Evolutionary conservation across 768 basidiomycete genomes (phyloP).

Genomic region (Pleurotus djamor): DNA sequence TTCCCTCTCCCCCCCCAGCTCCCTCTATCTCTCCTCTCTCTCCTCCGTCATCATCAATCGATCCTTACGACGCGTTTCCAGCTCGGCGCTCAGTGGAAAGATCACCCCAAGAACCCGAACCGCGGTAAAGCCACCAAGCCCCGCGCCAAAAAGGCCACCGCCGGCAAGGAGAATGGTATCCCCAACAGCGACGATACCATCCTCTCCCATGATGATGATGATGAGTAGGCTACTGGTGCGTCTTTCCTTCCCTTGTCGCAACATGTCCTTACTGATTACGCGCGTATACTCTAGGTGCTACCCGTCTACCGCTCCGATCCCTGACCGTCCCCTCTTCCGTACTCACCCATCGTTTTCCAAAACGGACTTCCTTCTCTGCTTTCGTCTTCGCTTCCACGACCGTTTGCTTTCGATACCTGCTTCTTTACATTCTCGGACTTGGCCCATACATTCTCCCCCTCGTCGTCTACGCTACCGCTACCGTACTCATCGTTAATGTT

Average conservation of each 20-base stretch:
- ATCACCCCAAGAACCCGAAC: conserved; percentile 64
- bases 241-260: neutral
- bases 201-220: neutral
- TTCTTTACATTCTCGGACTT: no score
- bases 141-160: conserved; percentile 10
- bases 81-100: conserved; percentile 57
- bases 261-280: no score
- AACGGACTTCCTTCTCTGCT: no score
- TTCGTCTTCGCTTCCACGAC: no score
- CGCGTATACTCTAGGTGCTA: no score
- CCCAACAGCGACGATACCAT: conserved; percentile 5
- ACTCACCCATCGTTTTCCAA: no score
- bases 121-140: conserved; percentile 41
- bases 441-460: no score
- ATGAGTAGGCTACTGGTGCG: neutral
- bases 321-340: no score
- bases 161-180: conserved; percentile 1
- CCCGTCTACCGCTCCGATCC: no score
- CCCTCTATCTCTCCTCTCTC: conserved; percentile 1
- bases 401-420: no score
- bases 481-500: no score
- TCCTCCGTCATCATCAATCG: neutral
- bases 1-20: neutral
- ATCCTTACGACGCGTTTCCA: conserved; percentile 16
- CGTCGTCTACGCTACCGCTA: no score